Conservation (phyloP, 1,284 basidiomycete genomes). For the Cryptococcus sp. region DNA sequence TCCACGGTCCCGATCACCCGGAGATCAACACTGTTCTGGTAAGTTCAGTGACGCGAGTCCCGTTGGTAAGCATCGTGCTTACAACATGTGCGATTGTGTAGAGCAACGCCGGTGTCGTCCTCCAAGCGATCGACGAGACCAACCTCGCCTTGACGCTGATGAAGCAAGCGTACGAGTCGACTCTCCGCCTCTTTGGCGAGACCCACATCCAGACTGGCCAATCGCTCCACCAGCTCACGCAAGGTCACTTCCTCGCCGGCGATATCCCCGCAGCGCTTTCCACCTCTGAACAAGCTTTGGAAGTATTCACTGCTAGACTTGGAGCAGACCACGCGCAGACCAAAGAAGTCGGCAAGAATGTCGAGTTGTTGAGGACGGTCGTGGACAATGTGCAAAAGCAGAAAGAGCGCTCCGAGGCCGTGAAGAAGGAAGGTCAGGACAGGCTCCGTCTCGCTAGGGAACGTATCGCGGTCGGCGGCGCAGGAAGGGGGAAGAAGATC, state of each 20-base stretch:
- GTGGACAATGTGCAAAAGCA: conserved; percentile 50
- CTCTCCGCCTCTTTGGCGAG: conserved; percentile 44
- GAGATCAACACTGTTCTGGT: conserved; percentile 57
- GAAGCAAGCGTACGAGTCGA: conserved; percentile 39
- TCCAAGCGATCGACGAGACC: conserved; percentile 50
- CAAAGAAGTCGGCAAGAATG: conserved; percentile 55
- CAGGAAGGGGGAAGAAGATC: background rate
- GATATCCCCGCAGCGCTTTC: conserved; percentile 53
- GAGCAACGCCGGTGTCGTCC: conserved; percentile 52
- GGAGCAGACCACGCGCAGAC: conserved; percentile 53
- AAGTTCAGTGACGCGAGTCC: conserved; percentile 27
- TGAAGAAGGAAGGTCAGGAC: conserved; percentile 42
- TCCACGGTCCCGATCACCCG: conserved; percentile 60
- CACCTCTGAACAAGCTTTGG: conserved; percentile 49
- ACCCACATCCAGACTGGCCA: conserved; percentile 48
- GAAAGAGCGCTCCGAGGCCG: conserved; percentile 45
- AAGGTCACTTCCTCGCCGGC: conserved; percentile 52
- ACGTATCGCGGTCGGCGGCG: conserved; percentile 16
- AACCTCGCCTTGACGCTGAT: conserved; percentile 46
- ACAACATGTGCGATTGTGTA: conserved; percentile 12
- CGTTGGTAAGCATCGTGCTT: background rate
- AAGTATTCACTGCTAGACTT: conserved; percentile 52
- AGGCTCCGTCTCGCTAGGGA: conserved; percentile 40
- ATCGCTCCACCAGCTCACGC: conserved; percentile 52
- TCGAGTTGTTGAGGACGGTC: conserved; percentile 51